Conservation (phyloP, 2,329 filamentous ascomycete species). For the Aspergillus fructus region DNA sequence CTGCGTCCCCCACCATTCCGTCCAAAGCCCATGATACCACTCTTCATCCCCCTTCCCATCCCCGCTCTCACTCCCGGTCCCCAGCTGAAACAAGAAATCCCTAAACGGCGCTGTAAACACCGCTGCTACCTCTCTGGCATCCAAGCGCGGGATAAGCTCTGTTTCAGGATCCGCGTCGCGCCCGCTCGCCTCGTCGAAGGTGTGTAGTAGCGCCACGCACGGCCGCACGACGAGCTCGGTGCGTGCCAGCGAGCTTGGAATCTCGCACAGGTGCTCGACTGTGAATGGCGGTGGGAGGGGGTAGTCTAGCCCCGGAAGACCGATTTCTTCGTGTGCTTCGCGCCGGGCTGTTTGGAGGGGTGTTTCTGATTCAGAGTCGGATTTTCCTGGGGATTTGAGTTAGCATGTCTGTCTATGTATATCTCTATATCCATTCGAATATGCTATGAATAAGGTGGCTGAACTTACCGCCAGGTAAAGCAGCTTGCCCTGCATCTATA, state of each 20-base stretch:
- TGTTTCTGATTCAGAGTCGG: constrained; percentile 55
- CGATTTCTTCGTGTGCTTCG: constrained; percentile 92
- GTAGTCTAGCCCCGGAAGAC: constrained; percentile 69
- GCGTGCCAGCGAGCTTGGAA: constrained; percentile 73
- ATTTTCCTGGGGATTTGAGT: constrained; percentile 38
- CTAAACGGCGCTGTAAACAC: constrained; percentile 89
- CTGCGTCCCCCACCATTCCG: constrained; percentile 70
- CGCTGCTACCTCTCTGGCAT: constrained; percentile 87
- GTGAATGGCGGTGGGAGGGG: constrained; percentile 73
- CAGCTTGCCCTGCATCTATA: constrained; percentile 74
- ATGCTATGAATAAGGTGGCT: background rate
- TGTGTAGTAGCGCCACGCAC: constrained; percentile 75
- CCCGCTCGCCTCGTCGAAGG: constrained; percentile 50
- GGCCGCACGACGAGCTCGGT: constrained; percentile 73
- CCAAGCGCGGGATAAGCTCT: constrained; percentile 73
- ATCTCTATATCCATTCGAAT: background rate
- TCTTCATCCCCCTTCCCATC: constrained; percentile 36
- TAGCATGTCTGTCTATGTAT: background rate
- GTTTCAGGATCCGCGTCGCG: constrained; percentile 60
- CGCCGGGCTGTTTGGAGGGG: constrained; percentile 79
- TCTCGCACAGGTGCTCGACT: constrained; percentile 82
- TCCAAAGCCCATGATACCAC: constrained; percentile 88
- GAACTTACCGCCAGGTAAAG: constrained; percentile 75
- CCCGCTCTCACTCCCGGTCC: constrained; percentile 32
- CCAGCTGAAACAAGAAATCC: constrained; percentile 68